Conservation (phyloP, 2,329 filamentous ascomycete species). For the Colletotrichum sublineola region DNA sequence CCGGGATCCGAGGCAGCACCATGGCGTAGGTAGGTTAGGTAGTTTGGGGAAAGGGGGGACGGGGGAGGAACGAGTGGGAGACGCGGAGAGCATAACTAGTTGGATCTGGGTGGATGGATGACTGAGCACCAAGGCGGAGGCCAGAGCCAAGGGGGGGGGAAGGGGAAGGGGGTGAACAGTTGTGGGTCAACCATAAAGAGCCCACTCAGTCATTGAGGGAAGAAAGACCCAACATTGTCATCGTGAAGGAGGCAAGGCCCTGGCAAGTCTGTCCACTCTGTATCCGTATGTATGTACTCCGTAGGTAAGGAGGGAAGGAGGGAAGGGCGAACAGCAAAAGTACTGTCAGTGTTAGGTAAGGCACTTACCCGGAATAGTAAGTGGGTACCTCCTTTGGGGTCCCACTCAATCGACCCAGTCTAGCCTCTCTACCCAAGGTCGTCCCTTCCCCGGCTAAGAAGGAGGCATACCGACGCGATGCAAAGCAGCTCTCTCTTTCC, state of each 20-base stretch:
- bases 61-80: slow-evolving; percentile 5
- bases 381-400: not conserved
- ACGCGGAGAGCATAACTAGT: not conserved
- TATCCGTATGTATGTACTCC: no score
- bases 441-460: slow-evolving; percentile 8
- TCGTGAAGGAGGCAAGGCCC: slow-evolving; percentile 5
- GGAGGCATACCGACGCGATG: not conserved
- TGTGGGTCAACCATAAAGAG: not conserved
- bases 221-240: not conserved
- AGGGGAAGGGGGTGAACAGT: not conserved
- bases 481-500: not conserved
- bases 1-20: not conserved
- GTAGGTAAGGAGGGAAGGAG: not conserved
- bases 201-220: not conserved
- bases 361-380: not conserved
- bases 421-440: not conserved
- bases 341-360: no score
- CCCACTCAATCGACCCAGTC: slow-evolving; percentile 25
- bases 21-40: not conserved
- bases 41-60: slow-evolving; percentile 5
- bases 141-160: no score
- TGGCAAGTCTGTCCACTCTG: not conserved
- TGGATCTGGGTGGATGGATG: slow-evolving; percentile 9
- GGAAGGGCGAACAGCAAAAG: not conserved
- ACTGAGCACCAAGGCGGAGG: not conserved